Conservation (phyloP, 1,139 yeast genomes). For the Candida labiduridarum region DNA sequence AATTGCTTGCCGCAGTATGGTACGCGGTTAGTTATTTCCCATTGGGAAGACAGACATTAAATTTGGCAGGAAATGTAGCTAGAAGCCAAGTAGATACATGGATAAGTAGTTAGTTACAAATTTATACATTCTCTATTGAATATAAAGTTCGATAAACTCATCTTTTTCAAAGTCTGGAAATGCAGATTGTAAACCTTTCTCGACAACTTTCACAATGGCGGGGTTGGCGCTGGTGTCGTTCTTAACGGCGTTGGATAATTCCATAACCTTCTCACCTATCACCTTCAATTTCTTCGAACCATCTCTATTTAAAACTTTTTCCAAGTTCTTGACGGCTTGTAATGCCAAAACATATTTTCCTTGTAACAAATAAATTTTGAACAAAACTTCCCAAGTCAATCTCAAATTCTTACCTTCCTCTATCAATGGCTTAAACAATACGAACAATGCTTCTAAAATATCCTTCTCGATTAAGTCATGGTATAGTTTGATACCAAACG, state of each 20-base stretch:
- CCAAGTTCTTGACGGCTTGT: slow-evolving; percentile 45
- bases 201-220: slow-evolving; percentile 50
- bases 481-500: slow-evolving; percentile 47
- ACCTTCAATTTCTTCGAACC: slow-evolving; percentile 18
- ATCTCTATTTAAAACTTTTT: slow-evolving; percentile 26
- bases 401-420: slow-evolving; percentile 38
- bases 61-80: slow-evolving; percentile 56
- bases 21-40: slow-evolving; percentile 68
- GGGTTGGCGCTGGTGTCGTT: slow-evolving; percentile 35
- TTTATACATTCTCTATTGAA: slow-evolving; percentile 12
- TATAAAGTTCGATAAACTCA: slow-evolving; percentile 16
- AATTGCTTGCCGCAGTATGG: slow-evolving; percentile 54
- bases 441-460: slow-evolving; percentile 33
- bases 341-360: slow-evolving; percentile 51
- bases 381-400: slow-evolving; percentile 42
- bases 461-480: slow-evolving; percentile 29
- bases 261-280: slow-evolving; percentile 29
- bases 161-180: slow-evolving; percentile 33
- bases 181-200: slow-evolving; percentile 39
- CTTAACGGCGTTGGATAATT: slow-evolving; percentile 26
- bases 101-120: slow-evolving; percentile 34
- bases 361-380: slow-evolving; percentile 39
- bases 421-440: slow-evolving; percentile 33
- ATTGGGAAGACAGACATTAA: slow-evolving; percentile 57
- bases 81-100: slow-evolving; percentile 61